phyloP scores from a whole-genome alignment of 2,329 filamentous ascomycete genomes.

The Arthroderma uncinatum region DNA sequence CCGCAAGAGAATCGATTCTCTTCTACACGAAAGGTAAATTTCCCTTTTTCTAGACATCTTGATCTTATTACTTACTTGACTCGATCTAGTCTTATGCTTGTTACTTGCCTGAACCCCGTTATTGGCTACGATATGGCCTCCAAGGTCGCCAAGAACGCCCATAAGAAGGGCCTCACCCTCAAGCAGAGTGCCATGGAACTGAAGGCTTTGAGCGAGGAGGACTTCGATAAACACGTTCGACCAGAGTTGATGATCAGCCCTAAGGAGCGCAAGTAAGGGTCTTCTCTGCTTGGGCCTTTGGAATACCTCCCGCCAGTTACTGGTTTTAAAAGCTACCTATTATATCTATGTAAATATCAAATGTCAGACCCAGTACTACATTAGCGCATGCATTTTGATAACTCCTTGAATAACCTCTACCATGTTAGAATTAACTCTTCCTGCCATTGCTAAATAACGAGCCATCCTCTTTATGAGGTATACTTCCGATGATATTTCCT shows the following conservation, averaged over 20 bases:
- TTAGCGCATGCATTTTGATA: background rate
- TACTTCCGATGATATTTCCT: too few relatives aligned
- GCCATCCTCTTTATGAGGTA: too few relatives aligned
- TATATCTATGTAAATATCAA: background rate
- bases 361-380: background rate
- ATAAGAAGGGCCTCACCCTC: conserved; percentile 92
- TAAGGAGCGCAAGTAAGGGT: conserved; percentile 49
- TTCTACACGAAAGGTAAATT: conserved; percentile 85
- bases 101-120: conserved; percentile 93
- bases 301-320: background rate
- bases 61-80: conserved; percentile 9
- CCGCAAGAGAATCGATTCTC: conserved; percentile 76
- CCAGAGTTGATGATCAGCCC: conserved; percentile 94
- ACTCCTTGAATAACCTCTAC: background rate
- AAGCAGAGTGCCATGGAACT: conserved; percentile 93
- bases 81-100: conserved; percentile 71
- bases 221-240: conserved; percentile 80
- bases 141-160: conserved; percentile 96
- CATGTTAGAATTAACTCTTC: background rate
- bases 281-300: background rate
- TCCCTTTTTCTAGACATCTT: conserved; percentile 1
- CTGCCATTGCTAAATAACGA: too few relatives aligned
- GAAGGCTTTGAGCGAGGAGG: conserved; percentile 72
- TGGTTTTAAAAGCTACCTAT: background rate
- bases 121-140: conserved; percentile 96